These are phyloP conservation scores for Metarhizium anisopliae DNA, from an alignment of 2,329 filamentous ascomycete genomes.

Conservation along the genomic window DNA sequence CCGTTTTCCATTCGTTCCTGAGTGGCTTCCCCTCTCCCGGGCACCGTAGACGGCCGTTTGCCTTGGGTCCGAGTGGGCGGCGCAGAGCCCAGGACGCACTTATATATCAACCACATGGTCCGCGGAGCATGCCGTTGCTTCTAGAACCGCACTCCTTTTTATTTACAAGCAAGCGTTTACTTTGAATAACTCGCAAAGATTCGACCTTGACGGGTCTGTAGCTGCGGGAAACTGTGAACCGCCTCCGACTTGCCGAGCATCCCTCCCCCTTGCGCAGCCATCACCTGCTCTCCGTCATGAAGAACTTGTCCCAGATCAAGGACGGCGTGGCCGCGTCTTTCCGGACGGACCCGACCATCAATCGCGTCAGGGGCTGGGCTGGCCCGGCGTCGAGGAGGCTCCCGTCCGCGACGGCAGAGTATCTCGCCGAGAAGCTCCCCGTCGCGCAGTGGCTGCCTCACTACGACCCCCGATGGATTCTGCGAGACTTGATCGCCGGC, in stretches of 20 bases:
- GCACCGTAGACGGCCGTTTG: neutral
- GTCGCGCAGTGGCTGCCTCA: slow-evolving; percentile 54
- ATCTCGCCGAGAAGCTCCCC: slow-evolving; percentile 51
- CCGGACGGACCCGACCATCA: slow-evolving; percentile 18
- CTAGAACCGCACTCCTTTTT: neutral
- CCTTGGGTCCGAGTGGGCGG: neutral
- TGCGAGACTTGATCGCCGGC: slow-evolving; percentile 53
- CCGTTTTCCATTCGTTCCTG: no score
- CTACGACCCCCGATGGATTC: slow-evolving; percentile 51
- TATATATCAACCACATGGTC: neutral
- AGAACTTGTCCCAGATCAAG: slow-evolving; percentile 11
- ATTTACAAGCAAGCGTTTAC: no score
- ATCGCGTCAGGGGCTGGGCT: slow-evolving; percentile 16
- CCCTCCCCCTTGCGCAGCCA: no score
- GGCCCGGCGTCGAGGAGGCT: slow-evolving; percentile 21
- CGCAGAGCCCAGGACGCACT: neutral
- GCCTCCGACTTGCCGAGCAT: no score
- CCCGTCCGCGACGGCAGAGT: slow-evolving; percentile 44
- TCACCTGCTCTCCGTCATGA: slow-evolving; percentile 6
- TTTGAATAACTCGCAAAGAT: no score
- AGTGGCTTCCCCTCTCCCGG: neutral
- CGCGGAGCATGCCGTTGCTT: neutral
- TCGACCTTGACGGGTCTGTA: neutral
- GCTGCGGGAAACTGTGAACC: neutral
- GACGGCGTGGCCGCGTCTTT: slow-evolving; percentile 11